Evolutionary conservation across 352 stramenopile species (phyloP), one percentile per base, ranked within the genome.

Genomic region (Phytophthora agathidicida): DNA sequence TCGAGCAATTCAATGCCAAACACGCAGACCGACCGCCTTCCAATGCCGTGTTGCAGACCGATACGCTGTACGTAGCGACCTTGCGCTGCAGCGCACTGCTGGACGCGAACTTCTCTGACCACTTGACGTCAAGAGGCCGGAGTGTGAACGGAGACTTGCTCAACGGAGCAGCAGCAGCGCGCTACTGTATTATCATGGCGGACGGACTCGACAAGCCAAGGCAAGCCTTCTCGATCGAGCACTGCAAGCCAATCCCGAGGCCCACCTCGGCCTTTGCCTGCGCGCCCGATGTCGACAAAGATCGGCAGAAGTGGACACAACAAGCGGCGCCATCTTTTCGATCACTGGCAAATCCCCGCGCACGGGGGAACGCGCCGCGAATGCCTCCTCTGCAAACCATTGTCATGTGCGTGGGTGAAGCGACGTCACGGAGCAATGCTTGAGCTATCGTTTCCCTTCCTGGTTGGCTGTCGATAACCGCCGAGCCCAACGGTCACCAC

Each of bases 321-420:
- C 55, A 65, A 57, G 43, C 30, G 26, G 24, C 19, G 47, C 46
- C 47, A 23, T 63, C 37, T 58, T 62, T 61, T 59, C 51, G 52
- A 56, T 45, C 36, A 8, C 4, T 16, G 27, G 43, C 54, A 70
- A 61, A 65, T 70, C 61, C 31, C 41, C 13, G 24, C 23, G 42
- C 61, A 71, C 47, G n/a, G 48, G n/a, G 48, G 60, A 69, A 69
- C 46, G 45, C 55, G 53, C 53, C 36, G 38, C 46, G 53, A 69
- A 61, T 33, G 35, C 22, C 51, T 35, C 44, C 30, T 51, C 44
- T 53, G 42, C 52, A 39, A 57, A 49, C 48, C 49, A 60, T n/a
- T 47, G 30, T 52, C 52, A 44, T 43, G 35, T 49, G 23, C 16
- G 30, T 2, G 22, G 43, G 33, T 31, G 52, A 20, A 37, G 24